Base-by-base conservation (phyloP, 352 stramenopile species). In the Pythium sukuiense region DNA sequence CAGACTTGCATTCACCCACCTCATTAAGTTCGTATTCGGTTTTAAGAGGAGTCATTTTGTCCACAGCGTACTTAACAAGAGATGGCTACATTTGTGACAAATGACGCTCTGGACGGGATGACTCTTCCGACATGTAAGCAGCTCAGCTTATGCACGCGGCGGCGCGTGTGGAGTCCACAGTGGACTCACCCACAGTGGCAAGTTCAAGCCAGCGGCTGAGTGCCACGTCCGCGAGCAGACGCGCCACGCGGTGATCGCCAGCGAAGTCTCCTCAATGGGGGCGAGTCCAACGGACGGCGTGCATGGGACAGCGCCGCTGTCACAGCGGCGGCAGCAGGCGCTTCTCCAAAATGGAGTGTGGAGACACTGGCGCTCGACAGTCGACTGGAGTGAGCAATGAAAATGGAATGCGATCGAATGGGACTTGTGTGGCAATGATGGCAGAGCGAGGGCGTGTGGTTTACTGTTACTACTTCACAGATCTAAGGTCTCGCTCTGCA, bases 391-490 rank as follows among this genome's bases (percentile, higher is more conserved):
- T 13, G 50, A 41, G 7, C 3, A 18, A 55, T 14, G 24, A 16
- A 0, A 41, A 33, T 33, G 13, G 30, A 49, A 13, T 33, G 26
- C 24, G 48, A 60, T 35, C 32, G n/a, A 60, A n/a, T 35, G 32
- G 5, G 32, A 24, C 20, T 24, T 24, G 32, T 35, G 32, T 35
- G 32, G 5, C 5, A 9, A 9, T 35, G 35, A 5, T 45, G 35
- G 6, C 9, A 29, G 55, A 52, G 37, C 55, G 30, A 29, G 45
- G n/a, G 24, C 20, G 45, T 52, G 55, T 62, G 55, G 32, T 62
- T 54, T 54, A 45, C 35, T 62, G 39, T 53, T 62, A 54, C 35
- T 62, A 62, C 55, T 62, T 30, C 58, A 64, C 29, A 48, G 12
- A 30, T 64, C 58, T 64, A 64, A 37, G 45, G 29, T 45, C 16